phyloP scores from a whole-genome alignment of 371 early-diverging fungal species.

The Apophysomyces trapeziformis region DNA sequence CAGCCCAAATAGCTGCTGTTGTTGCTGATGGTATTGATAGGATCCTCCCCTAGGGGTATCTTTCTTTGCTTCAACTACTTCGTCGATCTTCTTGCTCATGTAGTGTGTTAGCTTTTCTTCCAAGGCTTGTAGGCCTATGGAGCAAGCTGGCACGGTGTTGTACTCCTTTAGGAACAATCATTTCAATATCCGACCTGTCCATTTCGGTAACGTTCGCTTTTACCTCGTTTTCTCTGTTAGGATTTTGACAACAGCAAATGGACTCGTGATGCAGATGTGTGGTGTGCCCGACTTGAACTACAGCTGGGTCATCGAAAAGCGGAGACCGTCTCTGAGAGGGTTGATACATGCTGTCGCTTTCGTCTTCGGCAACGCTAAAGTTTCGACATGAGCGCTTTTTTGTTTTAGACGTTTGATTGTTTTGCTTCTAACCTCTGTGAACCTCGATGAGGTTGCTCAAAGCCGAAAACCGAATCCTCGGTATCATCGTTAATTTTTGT shows the following conservation, averaged over 20 bases:
- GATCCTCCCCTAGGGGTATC: neutral
- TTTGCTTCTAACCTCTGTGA: neutral
- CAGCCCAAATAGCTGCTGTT: neutral
- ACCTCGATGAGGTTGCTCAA: constrained; percentile 1
- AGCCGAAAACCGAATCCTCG: neutral
- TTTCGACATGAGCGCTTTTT: neutral
- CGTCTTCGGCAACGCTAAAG: constrained; percentile 19
- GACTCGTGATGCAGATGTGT: neutral
- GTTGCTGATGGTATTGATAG: neutral
- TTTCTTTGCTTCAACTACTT: neutral
- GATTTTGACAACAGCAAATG: neutral
- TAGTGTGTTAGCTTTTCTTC: neutral
- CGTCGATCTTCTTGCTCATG: neutral
- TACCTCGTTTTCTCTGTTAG: neutral
- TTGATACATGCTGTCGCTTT: constrained; percentile 22
- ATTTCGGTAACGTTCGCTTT: neutral
- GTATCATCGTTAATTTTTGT: neutral
- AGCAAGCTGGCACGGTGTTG: neutral
- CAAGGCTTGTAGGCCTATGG: neutral
- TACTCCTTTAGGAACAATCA: constrained; percentile 1
- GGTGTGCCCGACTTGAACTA: constrained; percentile 28
- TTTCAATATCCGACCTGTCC: neutral
- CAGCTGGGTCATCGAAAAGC: constrained; percentile 39
- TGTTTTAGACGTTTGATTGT: too few relatives aligned
- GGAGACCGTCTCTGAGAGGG: constrained; percentile 31